These are phyloP conservation scores for Daldinia concentrica DNA, from an alignment of 495 filamentous ascomycete species.

Conservation along the genomic window DNA sequence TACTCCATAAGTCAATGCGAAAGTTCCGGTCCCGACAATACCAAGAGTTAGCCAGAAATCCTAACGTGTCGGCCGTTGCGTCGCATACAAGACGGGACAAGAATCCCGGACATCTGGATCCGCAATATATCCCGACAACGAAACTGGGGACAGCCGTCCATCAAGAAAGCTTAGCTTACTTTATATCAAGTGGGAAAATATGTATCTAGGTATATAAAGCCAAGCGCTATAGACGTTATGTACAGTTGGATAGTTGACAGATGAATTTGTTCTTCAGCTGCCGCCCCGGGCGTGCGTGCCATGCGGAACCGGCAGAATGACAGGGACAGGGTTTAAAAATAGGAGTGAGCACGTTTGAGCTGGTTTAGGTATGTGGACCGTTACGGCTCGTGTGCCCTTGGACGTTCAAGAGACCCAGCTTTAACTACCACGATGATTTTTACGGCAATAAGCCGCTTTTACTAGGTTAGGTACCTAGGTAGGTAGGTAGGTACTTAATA, in stretches of 20 bases:
- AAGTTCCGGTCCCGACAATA: background rate
- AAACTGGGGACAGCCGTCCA: slow-evolving; percentile 3
- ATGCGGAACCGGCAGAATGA: slow-evolving; percentile 4
- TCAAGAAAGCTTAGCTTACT: slow-evolving; percentile 9
- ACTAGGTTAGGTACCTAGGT: no score
- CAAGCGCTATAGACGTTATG: no score
- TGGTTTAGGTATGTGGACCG: slow-evolving; percentile 11
- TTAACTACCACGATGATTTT: background rate
- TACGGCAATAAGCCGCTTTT: no score
- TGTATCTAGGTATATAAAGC: background rate
- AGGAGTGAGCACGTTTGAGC: slow-evolving; percentile 33
- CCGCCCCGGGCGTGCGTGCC: background rate
- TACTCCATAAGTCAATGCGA: slow-evolving; percentile 2
- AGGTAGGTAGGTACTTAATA: no score
- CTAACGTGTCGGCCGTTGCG: background rate
- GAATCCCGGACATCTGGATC: slow-evolving; percentile 20
- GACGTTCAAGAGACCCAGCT: background rate
- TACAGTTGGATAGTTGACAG: background rate
- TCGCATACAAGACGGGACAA: background rate
- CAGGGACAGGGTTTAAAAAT: slow-evolving; percentile 17
- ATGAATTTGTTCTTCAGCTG: background rate
- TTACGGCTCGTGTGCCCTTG: slow-evolving; percentile 2
- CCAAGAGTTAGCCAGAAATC: background rate
- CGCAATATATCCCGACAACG: slow-evolving; percentile 4
- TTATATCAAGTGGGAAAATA: no score